A percentile compares a stretch with the other conserved stretches of the same genome.
Evolutionary conservation across 2,329 filamentous ascomycete species (phyloP).

Genomic region (Bertia moriformis): DNA sequence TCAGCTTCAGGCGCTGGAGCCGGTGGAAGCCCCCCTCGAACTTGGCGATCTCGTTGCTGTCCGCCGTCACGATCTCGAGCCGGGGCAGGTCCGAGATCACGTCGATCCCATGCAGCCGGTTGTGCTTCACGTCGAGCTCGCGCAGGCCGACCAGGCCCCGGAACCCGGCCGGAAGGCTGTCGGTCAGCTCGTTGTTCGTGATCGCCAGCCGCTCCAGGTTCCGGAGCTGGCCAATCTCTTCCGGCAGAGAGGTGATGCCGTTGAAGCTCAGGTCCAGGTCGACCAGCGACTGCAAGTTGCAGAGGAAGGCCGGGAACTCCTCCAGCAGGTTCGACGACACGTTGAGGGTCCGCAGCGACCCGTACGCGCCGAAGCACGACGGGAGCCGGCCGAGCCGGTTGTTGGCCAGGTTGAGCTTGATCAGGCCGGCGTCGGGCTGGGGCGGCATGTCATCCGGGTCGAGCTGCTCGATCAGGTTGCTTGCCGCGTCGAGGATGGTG

Average conservation of each 20-base stretch:
- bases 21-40: conserved; percentile 81
- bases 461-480: conserved; percentile 78
- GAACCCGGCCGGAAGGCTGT: conserved; percentile 61
- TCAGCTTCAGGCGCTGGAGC: conserved; percentile 71
- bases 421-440: conserved; percentile 58
- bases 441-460: conserved; percentile 74
- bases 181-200: conserved; percentile 80
- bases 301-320: conserved; percentile 73
- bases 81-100: conserved; percentile 71
- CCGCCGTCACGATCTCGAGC: conserved; percentile 74
- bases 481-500: conserved; percentile 85
- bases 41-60: conserved; percentile 82
- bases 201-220: conserved; percentile 82
- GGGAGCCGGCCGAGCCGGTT: conserved; percentile 74
- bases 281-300: conserved; percentile 66
- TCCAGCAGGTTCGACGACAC: conserved; percentile 86
- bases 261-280: conserved; percentile 98
- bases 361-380: conserved; percentile 68
- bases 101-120: conserved; percentile 76
- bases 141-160: conserved; percentile 62
- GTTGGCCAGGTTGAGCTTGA: conserved; percentile 86
- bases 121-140: conserved; percentile 90
- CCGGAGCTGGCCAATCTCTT: conserved; percentile 61
- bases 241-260: conserved; percentile 63
- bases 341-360: conserved; percentile 67